Conservation (phyloP, 2,329 filamentous ascomycete species). For the Nemania sp. region DNA sequence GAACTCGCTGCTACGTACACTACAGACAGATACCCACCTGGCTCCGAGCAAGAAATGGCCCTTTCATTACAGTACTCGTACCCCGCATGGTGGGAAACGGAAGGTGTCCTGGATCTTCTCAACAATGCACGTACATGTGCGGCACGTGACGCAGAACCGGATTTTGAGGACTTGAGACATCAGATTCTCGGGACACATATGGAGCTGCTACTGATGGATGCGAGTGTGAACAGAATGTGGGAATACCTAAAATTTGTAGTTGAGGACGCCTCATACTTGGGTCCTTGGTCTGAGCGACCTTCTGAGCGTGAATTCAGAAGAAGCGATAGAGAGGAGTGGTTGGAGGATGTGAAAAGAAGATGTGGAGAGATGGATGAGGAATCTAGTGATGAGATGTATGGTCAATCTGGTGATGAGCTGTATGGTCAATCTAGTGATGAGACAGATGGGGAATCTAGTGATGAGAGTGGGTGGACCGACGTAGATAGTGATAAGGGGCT, state of each 20-base stretch:
- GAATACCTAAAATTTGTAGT: constrained; percentile 27
- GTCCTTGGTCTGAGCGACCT: constrained; percentile 22
- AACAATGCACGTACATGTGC: constrained; percentile 24
- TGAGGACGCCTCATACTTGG: constrained; percentile 28
- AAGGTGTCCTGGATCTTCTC: constrained; percentile 30
- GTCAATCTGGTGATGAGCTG: no score
- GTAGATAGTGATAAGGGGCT: no score
- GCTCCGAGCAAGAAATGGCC: constrained; percentile 24
- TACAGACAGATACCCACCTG: constrained; percentile 7
- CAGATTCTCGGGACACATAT: not conserved
- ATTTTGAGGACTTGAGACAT: constrained; percentile 1
- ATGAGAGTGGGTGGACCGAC: no score
- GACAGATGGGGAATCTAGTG: no score
- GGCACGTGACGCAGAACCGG: constrained; percentile 7
- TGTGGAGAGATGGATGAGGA: not conserved
- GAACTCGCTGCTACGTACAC: constrained; percentile 8
- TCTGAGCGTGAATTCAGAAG: not conserved
- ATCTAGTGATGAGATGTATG: no score
- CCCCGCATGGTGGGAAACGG: constrained; percentile 29
- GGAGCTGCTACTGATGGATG: constrained; percentile 1
- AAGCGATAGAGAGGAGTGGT: not conserved
- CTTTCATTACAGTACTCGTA: constrained; percentile 30
- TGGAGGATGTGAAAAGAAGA: not conserved
- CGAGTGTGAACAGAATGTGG: constrained; percentile 25
- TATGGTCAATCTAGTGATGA: no score